Base-by-base conservation (phyloP, 202 grass and related monocot species). In the Setaria viridis region DNA sequence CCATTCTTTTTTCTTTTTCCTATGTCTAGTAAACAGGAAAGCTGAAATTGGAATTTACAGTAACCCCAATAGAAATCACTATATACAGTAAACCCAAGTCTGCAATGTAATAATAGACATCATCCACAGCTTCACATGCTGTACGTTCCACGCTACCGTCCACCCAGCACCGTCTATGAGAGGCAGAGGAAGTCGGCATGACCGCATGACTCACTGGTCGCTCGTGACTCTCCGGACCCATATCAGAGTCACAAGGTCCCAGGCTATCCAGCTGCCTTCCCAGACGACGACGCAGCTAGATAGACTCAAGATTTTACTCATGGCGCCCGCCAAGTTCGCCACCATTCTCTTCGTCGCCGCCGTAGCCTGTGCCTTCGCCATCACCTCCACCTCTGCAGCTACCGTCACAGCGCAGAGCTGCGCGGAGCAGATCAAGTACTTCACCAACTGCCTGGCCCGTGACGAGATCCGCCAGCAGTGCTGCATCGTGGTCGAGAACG, bases 391-490 rank as follows among this genome's bases (percentile, higher is more conserved):
- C 11, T 37, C 75, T n/a, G 58, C 37, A 2, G 60, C 58, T 1
- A 5, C 21, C 3, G 7, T 12, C 58, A 0, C 60, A 12, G 13
- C 32, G 14, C 62, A 34, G 62, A 65, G 62, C 62, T 65, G 62
- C 32, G 30, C 30, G 32, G 62, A 65, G 62, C 62, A 88, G 87
- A 57, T 42, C 34, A 74, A 5, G 17, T 88, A 88, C 81, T 84
- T 88, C 81, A 73, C 19, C 67, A 88, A 88, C 75, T 88, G 87
- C 49, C 75, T 88, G 3, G 75, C 66, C 4, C 81, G 75, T 0
- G 74, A 77, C 35, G 56, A 62, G 75, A 79, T 84, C 75, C 39
- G 20, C 0, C 47, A 57, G 14, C 41, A 62, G 49, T 88, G 87
- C 87, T 88, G 87, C 67, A 20, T 6, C 39, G 77, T 84, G 39